Percentiles rank a stretch among this genome's conserved stretches.
Evolutionary conservation across 257 asterid genomes (phyloP).

Genomic region (Voacanga thouarsii): DNA sequence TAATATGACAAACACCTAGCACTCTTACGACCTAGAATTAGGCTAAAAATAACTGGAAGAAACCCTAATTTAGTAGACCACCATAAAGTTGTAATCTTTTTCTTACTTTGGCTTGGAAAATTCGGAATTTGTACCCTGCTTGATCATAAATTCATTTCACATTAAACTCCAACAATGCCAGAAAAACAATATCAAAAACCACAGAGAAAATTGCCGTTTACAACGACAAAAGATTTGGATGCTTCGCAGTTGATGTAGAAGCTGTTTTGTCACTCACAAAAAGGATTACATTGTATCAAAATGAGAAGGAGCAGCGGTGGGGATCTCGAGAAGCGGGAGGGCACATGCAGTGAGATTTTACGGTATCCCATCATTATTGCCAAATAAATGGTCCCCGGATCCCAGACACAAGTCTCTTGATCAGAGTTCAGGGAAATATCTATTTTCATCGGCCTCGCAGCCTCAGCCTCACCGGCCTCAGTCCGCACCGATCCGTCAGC

Average conservation of each 20-base stretch:
- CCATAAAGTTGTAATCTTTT: background rate
- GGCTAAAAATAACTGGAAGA: background rate
- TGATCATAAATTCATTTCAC: background rate
- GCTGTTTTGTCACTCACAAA: background rate
- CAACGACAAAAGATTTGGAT: background rate
- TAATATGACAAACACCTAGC: background rate
- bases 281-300: background rate
- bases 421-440: slow-evolving; percentile 31
- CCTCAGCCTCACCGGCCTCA: background rate
- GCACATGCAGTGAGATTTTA: slow-evolving; percentile 31
- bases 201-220: background rate
- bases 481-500: slow-evolving; percentile 8
- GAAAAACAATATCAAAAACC: background rate
- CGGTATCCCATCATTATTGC: slow-evolving; percentile 27
- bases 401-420: slow-evolving; percentile 36
- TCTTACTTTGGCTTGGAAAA: background rate
- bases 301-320: slow-evolving; percentile 31
- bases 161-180: background rate
- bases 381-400: slow-evolving; percentile 57
- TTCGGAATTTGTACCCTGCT: background rate
- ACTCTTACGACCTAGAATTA: background rate
- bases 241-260: background rate
- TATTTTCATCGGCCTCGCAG: slow-evolving; percentile 6
- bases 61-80: background rate
- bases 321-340: slow-evolving; percentile 31